Base-by-base conservation (phyloP, 2,329 filamentous ascomycete species). In the Dothiorella sarmentorum region DNA sequence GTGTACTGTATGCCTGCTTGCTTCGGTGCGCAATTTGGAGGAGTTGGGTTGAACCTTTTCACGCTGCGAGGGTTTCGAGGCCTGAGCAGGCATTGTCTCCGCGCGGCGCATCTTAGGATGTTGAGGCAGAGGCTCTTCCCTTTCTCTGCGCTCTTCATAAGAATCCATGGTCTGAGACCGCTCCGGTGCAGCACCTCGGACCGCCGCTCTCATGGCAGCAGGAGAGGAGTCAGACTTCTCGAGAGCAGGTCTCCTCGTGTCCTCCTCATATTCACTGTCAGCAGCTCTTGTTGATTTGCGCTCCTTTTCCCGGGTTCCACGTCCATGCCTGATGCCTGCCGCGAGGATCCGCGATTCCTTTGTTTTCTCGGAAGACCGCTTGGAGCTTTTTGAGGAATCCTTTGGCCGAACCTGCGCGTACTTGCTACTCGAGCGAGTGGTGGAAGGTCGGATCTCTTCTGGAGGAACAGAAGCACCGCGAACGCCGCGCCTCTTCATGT, bases 61-160 rank as follows among this genome's bases (percentile, higher is more conserved):
- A 66, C 27, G 26, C 18, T 38, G 24, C 31, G 66, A 65, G 20
- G 67, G 63, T 4, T 52, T 60, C 6, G 70, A 67, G 64, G 70
- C 24, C 60, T 57, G 31, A 10, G 47, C 47, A 3, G 71, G 76
- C 76, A 76, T 77, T 0, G 75, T 79, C 51, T 78, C 70, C 26
- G 76, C 69, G 60, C 77, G 76, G 51, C 66, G 71, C 43, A 78
- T 67, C 33, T 59, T 60, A 3, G 69, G 69, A 56, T 70, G 71
- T 49, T 70, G 69, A 15, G 66, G 65, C 7, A 70, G 18, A 13
- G 31, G 22, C 20, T 52, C 47, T 27, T 52, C 47, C 37, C 47
- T 70, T 24, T 64, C 60, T 20, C 67, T 69, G 55, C 67, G 69
- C 42, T 65, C 61, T 15, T 68, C 66, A 22, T 64, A 65, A 17